Conservation (phyloP, 1,284 basidiomycete genomes). For the Sparassis latifolia region DNA sequence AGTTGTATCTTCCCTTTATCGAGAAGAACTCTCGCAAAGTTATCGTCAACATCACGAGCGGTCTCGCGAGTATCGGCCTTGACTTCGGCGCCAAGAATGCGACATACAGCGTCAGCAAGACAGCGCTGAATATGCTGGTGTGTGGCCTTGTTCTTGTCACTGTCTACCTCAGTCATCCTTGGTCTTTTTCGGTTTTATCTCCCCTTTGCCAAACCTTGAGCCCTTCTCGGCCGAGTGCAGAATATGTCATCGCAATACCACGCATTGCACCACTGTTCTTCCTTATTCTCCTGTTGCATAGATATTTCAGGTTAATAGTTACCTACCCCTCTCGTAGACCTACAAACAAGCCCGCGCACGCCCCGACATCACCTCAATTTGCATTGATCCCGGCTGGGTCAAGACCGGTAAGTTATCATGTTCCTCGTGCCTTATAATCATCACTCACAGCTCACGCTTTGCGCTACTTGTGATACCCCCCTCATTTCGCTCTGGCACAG, state of each 20-base stretch:
- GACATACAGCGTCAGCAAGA: constrained; percentile 26
- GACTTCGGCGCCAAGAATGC: constrained; percentile 18
- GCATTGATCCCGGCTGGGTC: constrained; percentile 25
- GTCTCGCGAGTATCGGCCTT: constrained; percentile 25
- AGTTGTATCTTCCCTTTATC: constrained; percentile 26
- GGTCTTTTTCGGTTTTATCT: too few species aligned
- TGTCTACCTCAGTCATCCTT: too few species aligned
- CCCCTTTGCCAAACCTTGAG: too few species aligned
- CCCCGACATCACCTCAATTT: constrained; percentile 19
- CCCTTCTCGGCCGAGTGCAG: too few species aligned
- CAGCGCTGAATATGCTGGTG: constrained; percentile 26
- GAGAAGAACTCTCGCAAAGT: constrained; percentile 27
- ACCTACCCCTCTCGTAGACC: constrained; percentile 11
- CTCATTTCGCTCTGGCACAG: constrained; percentile 5
- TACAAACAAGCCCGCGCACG: constrained; percentile 25
- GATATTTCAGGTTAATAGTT: too few species aligned
- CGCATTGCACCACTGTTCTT: neutral
- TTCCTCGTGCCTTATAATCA: too few species aligned
- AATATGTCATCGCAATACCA: too few species aligned
- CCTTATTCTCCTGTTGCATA: too few species aligned
- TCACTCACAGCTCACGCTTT: too few species aligned
- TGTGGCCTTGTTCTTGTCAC: constrained; percentile 2
- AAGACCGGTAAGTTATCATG: constrained; percentile 21
- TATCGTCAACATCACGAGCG: constrained; percentile 29
- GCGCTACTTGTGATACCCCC: too few species aligned